Base-by-base conservation (phyloP, 768 basidiomycete genomes). In the Mycena venus region DNA sequence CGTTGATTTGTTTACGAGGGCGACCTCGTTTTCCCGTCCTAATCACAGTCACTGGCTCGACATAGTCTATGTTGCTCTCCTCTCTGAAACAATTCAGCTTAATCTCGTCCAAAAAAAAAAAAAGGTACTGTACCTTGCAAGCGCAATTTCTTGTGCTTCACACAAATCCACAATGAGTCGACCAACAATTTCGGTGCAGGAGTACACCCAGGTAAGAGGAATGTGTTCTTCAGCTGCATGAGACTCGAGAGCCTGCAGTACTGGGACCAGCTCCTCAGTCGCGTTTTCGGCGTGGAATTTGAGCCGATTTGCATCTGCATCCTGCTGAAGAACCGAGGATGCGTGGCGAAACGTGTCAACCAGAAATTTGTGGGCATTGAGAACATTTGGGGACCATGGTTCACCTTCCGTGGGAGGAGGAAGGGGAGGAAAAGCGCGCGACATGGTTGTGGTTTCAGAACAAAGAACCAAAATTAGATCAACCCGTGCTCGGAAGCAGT, bases 381-480 rank as follows among this genome's bases (percentile, higher is more conserved):
- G 36, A 4, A 70, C 51, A n/a, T 55, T 62, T 6, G 61, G 70
- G 2, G 70, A 71, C 70, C 70, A 71, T 21, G n/a, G 70, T 6
- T 38, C 21, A 4, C 27, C 21, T 6, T 15, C 38, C 2, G 60
- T 49, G 10, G 17, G 51, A n/a, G 4, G 59, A 1, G 70, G 70
- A 7, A 64, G 70, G 0, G 59, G 61, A 32, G 70, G 70, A 1
- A 71, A 40, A 19, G 27, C 15, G 29, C 42, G 68, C 56, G 42
- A n/a, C n/a, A n/a, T n/a, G n/a, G n/a, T n/a, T n/a, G n/a, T n/a
- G n/a, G n/a, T n/a, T n/a, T n/a, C n/a, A n/a, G n/a, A n/a, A n/a
- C n/a, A n/a, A n/a, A n/a, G n/a, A n/a, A n/a, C n/a, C n/a, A n/a
- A n/a, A n/a, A n/a, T n/a, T n/a, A n/a, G n/a, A n/a, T n/a, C n/a